Evolutionary conservation across 139 green algal genomes (phyloP), one percentile per base, ranked within the genome.

Genomic region (Tetradesmus obliquus): DNA sequence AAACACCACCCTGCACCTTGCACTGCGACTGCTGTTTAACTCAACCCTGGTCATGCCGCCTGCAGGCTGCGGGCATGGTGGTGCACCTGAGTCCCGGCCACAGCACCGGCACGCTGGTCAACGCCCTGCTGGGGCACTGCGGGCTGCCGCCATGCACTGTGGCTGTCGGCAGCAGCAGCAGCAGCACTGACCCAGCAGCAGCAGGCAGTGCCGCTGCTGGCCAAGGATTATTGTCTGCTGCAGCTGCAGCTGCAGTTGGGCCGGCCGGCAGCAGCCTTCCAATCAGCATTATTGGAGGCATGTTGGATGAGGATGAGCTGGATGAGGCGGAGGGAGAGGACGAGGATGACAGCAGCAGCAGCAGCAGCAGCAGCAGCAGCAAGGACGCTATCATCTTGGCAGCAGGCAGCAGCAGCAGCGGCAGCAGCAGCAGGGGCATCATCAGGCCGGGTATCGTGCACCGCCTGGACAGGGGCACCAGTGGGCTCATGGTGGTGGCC

Each of bases 371-470:
- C 71, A 76, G 62, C 62, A 84, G 74, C 55, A 91, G 76, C 24
- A 85, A 51, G 51, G 58, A 20, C 54, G 53, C 12, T 62, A n/a
- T 3, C 10, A 7, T 80, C 55, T n/a, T 51, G 72, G 58, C 51
- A 79, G 71, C 71, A 69, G 71, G 17, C 15, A 62, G 15, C 81
- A 72, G 89, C 15, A 45, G 89, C 89, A 92, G 69, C 20, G 51
- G 10, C 32, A 85, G 62, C 62, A 86, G 88, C 57, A 92, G 76
- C 45, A 57, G 82, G 12, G 90, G 24, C 53, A 82, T 95, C 8
- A 85, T 99, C 5, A 94, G 98, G 3, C 98, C 98, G 0, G 98
- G 98, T n/a, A 99, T 99, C 53, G 98, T 99, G 24, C 98, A 99
- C 94, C 94, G 98, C 0, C 89, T 99, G 12, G 98, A 99, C 95